Conservation (phyloP, 164 flowering plant genomes). For the Annona cherimola region DNA sequence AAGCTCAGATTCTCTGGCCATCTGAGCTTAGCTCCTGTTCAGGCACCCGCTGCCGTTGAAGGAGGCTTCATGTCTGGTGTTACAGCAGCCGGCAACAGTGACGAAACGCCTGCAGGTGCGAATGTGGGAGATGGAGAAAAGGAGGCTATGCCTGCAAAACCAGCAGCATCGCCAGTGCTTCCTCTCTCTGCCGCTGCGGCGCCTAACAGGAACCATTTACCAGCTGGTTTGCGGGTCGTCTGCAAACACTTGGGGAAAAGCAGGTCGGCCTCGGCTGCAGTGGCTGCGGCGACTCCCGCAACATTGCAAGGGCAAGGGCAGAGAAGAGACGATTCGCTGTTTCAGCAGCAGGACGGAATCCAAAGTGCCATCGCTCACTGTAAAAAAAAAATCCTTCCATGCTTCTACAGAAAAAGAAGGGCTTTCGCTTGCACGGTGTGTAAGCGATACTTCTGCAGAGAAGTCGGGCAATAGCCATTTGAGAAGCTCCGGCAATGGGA, state of each 20-base stretch:
- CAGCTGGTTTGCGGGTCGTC: constrained; percentile 37
- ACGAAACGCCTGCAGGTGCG: too few species aligned
- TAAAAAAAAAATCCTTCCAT: constrained; percentile 75
- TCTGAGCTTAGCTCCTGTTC: too few species aligned
- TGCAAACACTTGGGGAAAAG: constrained; percentile 76
- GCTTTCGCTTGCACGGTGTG: too few species aligned
- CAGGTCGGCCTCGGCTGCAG: constrained; percentile 57
- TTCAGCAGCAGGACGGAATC: constrained; percentile 85
- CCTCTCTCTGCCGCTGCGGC: constrained; percentile 20
- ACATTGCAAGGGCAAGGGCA: constrained; percentile 15
- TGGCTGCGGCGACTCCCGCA: constrained; percentile 18
- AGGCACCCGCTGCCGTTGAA: too few species aligned
- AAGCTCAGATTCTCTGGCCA: constrained; percentile 46
- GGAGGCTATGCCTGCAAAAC: constrained; percentile 24
- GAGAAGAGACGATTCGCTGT: constrained; percentile 71
- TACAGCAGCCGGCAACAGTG: too few species aligned
- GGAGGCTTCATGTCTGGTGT: too few species aligned
- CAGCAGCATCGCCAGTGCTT: constrained; percentile 41
- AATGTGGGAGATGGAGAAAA: constrained; percentile 9
- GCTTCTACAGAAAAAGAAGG: constrained; percentile 61
- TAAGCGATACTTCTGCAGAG: too few species aligned
- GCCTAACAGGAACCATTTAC: background rate
- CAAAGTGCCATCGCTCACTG: constrained; percentile 90
- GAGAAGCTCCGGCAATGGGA: too few species aligned
- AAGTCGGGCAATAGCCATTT: too few species aligned